Percentiles rank a stretch among this genome's conserved stretches.
Conservation (phyloP, 805 yeast species). For the Suhomyces sp. region DNA sequence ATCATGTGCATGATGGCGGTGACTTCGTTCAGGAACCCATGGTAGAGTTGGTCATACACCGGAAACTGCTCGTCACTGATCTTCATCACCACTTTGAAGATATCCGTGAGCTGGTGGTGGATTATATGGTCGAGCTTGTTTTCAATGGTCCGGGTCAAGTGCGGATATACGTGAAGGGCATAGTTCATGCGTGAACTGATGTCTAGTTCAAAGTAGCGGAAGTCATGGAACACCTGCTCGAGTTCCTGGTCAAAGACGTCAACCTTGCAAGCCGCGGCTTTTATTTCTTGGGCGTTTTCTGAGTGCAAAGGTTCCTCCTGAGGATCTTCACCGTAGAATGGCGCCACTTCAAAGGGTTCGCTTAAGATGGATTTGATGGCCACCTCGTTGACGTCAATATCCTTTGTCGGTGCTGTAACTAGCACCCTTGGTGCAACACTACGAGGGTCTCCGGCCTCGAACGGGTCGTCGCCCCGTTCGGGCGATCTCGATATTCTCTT, state of each 20-base stretch:
- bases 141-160: constrained; percentile 12
- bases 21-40: constrained; percentile 32
- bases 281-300: constrained; percentile 2
- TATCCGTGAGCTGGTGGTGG: constrained; percentile 13
- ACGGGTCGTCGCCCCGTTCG: not conserved
- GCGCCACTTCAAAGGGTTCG: constrained; percentile 1
- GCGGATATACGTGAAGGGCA: constrained; percentile 21
- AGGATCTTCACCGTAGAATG: constrained; percentile 2
- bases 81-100: constrained; percentile 16
- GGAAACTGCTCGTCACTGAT: constrained; percentile 35
- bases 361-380: not conserved
- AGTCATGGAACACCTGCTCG: constrained; percentile 3
- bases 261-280: not conserved
- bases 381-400: constrained; percentile 3
- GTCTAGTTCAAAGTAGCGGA: constrained; percentile 15
- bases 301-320: not conserved
- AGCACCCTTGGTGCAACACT: constrained; percentile 2
- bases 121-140: constrained; percentile 15
- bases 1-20: constrained; percentile 33
- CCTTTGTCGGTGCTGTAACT: constrained; percentile 1
- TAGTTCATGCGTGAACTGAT: constrained; percentile 15
- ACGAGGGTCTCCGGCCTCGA: not conserved
- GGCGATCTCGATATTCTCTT: constrained; percentile 5
- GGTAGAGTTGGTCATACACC: constrained; percentile 30
- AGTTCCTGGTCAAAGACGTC: constrained; percentile 1